Conservation (phyloP, 768 basidiomycete species). For the Lenzites betulinus region DNA sequence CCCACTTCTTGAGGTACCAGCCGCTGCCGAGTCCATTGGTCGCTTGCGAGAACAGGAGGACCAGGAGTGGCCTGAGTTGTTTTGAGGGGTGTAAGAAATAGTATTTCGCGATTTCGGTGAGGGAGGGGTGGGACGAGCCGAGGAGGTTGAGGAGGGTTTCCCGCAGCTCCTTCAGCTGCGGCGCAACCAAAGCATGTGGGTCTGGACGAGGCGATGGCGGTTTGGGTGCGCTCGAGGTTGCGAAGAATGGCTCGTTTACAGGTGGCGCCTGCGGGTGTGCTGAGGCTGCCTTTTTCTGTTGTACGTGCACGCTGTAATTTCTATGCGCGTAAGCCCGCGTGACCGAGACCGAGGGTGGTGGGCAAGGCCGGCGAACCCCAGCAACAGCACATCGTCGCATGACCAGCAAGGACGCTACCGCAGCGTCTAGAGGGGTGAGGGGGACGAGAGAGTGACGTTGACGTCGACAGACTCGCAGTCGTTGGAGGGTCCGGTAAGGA, state of each 20-base stretch:
- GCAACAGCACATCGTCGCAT: constrained; percentile 34
- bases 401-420: constrained; percentile 32
- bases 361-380: constrained; percentile 25
- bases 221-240: constrained; percentile 5
- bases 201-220: constrained; percentile 44
- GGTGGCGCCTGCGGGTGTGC: constrained; percentile 23
- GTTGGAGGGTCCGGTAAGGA: constrained; percentile 6
- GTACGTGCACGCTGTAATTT: constrained; percentile 29
- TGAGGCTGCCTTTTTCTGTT: constrained; percentile 21
- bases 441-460: not conserved
- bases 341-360: constrained; percentile 17
- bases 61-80: constrained; percentile 86
- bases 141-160: constrained; percentile 74
- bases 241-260: constrained; percentile 33
- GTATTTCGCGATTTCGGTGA: constrained; percentile 86
- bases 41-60: constrained; percentile 87
- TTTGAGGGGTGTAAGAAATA: constrained; percentile 91
- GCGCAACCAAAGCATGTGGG: constrained; percentile 68
- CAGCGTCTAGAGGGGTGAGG: constrained; percentile 13
- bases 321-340: constrained; percentile 27
- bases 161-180: constrained; percentile 73
- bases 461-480: constrained; percentile 1
- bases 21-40: constrained; percentile 84
- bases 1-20: constrained; percentile 64
- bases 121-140: constrained; percentile 85